These are phyloP conservation scores for Candida tropicalis DNA, from an alignment of 1,139 yeast genomes.

Conservation along the genomic window DNA sequence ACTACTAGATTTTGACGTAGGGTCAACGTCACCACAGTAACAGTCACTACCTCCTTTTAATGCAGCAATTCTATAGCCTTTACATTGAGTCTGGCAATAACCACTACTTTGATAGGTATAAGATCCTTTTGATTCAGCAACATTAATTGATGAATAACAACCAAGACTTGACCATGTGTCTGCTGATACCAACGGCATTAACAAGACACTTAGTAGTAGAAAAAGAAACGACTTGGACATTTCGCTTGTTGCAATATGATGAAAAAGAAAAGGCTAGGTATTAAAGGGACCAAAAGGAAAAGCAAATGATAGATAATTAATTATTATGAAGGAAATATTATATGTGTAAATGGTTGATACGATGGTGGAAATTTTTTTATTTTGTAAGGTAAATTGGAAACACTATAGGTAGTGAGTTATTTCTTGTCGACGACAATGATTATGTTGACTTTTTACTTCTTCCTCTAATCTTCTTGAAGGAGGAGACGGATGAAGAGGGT, in stretches of 20 bases:
- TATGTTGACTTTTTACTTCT: no score
- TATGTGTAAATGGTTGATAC: no score
- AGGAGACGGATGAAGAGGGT: no score
- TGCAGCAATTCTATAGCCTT: conserved; percentile 53
- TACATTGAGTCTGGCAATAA: conserved; percentile 51
- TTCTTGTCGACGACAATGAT: no score
- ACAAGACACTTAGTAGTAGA: conserved; percentile 6
- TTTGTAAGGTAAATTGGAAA: no score
- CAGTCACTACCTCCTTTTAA: conserved; percentile 55
- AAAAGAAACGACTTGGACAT: conserved; percentile 5
- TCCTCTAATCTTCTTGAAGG: no score
- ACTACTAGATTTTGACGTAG: conserved; percentile 36
- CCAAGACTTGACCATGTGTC: conserved; percentile 30
- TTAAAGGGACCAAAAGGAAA: no score
- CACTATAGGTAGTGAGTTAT: no score
- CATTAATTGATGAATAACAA: conserved; percentile 32
- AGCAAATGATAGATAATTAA: no score
- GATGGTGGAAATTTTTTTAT: no score
- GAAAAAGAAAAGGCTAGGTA: neutral
- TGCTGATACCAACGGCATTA: conserved; percentile 1
- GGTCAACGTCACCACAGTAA: conserved; percentile 58
- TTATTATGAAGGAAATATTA: no score
- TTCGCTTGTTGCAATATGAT: neutral
- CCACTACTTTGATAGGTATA: conserved; percentile 54
- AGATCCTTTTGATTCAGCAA: conserved; percentile 30